A percentile compares a stretch with the other conserved stretches of the same genome.
Evolutionary conservation across 2,329 filamentous ascomycete genomes (phyloP).

Genomic region (Teratosphaeria viscida): DNA sequence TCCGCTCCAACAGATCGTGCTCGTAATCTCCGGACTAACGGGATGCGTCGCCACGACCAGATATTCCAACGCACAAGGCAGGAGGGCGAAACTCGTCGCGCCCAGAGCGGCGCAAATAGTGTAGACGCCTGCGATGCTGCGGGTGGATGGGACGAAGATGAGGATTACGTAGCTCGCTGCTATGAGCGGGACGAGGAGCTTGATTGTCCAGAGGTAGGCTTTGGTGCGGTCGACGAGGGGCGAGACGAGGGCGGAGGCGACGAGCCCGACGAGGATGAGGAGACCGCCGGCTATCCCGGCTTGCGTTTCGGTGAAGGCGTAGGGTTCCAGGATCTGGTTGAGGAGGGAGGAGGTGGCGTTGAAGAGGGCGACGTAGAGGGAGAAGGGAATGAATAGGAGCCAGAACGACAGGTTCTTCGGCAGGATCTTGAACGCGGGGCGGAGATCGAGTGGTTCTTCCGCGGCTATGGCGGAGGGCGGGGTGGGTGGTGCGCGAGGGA

Average conservation of each 20-base stretch:
- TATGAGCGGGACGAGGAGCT: conserved; percentile 63
- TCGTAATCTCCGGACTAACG: conserved; percentile 73
- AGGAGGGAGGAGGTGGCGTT: conserved; percentile 81
- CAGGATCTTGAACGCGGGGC: conserved; percentile 40
- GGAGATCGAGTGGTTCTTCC: conserved; percentile 42
- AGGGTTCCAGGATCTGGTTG: conserved; percentile 80
- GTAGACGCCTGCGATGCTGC: conserved; percentile 56
- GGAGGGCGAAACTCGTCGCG: conserved; percentile 65
- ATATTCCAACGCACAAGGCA: conserved; percentile 79
- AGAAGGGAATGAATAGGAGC: conserved; percentile 71
- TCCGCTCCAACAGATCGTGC: conserved; percentile 72
- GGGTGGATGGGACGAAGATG: conserved; percentile 65
- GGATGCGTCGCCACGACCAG: conserved; percentile 82
- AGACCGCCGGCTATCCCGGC: conserved; percentile 84
- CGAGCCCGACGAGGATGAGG: conserved; percentile 78
- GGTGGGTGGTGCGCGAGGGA: conserved; percentile 65
- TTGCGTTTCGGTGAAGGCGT: conserved; percentile 72
- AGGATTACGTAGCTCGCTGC: conserved; percentile 59
- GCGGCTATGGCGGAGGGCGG: conserved; percentile 60
- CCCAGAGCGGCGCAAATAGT: conserved; percentile 67
- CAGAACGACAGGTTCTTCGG: conserved; percentile 60
- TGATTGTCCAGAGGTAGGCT: conserved; percentile 62
- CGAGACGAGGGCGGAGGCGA: conserved; percentile 62
- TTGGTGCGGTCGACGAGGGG: conserved; percentile 82
- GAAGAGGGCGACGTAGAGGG: conserved; percentile 82